Evolutionary conservation across 1,139 yeast species (phyloP), one percentile per base, ranked within the genome.

Genomic region (Wickerhamiella pararugosa): DNA sequence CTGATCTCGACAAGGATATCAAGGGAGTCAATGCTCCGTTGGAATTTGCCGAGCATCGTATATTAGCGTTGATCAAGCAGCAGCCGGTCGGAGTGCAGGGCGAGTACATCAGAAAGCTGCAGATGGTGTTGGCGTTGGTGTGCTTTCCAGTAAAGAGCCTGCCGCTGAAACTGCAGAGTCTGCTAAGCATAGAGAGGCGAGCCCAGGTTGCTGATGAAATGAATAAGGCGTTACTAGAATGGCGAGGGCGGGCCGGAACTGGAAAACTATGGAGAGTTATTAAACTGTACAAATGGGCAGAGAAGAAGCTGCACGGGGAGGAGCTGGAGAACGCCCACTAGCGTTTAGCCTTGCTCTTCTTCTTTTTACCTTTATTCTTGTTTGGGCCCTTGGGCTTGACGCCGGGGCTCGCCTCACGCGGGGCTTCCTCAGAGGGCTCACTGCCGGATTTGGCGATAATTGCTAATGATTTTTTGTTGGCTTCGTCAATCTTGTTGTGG

Each of bases 91-190:
- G 29, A 5, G 29, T 38, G 25, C 29, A 58, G 35, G 56, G 60
- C 1, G 49, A 50, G 40, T 59, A 58, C 37, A 47, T 64, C 30
- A 49, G 47, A 5, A 63, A 62, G 35, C 49, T 65, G 38, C 67
- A 65, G 43, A 51, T 53, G 29, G 60, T 67, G 1, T 62, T 65
- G 67, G 66, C 69, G 4, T 49, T 65, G 32, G 47, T 65, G 32
- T 64, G 68, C 42, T 62, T 63, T 45, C 63, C 67, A 5, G 54
- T 54, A 0, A 59, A 60, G 10, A 45, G 51, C 9, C 41, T 57
- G 32, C 57, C 54, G 2, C 58, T 62, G n/a, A 54, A 55, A 39
- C 44, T 62, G 31, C 47, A 51, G 32, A 60, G 56, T 31, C 51
- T 62, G 34, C 47, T 62, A 55, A 64, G 60, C 45, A 45, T 59